These are phyloP conservation scores for Dryas octopetala DNA, from an alignment of 306 rosid species.

Conservation along the genomic window DNA sequence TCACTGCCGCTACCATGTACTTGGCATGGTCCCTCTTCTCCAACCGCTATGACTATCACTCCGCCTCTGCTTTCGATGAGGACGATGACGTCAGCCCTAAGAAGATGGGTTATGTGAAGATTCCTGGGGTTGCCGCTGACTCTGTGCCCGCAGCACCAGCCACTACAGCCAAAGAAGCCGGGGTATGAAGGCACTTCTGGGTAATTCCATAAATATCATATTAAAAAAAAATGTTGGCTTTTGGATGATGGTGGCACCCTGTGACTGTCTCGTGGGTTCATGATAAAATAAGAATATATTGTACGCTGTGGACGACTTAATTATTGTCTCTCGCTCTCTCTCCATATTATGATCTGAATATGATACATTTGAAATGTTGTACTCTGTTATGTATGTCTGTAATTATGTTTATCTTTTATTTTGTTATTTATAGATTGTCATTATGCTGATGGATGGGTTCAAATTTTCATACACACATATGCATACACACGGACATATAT, in stretches of 20 bases:
- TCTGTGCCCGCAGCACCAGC: constrained; percentile 27
- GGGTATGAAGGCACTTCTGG: constrained; percentile 22
- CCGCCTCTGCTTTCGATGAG: constrained; percentile 23
- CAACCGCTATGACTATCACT: constrained; percentile 34
- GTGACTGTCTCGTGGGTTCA: constrained; percentile 24
- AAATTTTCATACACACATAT: background rate
- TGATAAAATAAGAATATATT: constrained; percentile 25
- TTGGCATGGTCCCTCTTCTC: constrained; percentile 69
- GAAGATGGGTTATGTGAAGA: constrained; percentile 68
- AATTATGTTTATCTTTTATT: background rate
- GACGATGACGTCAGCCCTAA: constrained; percentile 46
- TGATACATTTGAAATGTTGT: background rate
- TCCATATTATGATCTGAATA: background rate
- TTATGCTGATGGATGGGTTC: background rate
- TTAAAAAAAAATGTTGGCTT: background rate
- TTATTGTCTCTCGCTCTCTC: constrained; percentile 9
- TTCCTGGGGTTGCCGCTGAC: constrained; percentile 40
- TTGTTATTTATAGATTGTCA: background rate
- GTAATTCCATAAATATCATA: background rate
- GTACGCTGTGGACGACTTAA: constrained; percentile 17
- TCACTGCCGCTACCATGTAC: constrained; percentile 86
- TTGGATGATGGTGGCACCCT: constrained; percentile 21
- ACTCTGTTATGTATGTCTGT: background rate
- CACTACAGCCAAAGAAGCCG: constrained; percentile 16
- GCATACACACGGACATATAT: background rate